Conservation (phyloP, 163 green algal genomes). For the Prototheca wickerhamii region DNA sequence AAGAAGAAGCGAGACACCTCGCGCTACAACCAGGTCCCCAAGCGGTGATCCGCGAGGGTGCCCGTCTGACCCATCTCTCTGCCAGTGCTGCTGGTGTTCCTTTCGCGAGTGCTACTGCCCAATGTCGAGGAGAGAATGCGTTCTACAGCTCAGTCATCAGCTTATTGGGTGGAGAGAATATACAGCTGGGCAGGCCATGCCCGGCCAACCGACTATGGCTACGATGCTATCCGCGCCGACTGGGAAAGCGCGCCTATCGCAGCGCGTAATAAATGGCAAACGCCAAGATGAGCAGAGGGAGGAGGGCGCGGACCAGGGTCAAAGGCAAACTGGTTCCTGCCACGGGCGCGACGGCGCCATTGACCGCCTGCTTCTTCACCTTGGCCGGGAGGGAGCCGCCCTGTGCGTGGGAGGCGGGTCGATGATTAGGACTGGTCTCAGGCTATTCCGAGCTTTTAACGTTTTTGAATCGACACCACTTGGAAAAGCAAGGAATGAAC, state of each 20-base stretch:
- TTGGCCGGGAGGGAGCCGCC: neutral
- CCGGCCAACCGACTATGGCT: too few species aligned
- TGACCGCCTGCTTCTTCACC: neutral
- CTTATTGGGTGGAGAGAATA: constrained; percentile 5
- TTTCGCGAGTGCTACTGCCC: neutral
- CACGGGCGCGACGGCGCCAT: neutral
- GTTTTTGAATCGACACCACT: neutral
- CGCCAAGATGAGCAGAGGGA: constrained; percentile 46
- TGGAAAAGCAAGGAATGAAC: neutral
- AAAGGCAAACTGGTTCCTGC: neutral
- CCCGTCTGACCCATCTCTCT: too few species aligned
- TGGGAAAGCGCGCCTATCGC: neutral
- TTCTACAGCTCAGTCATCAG: constrained; percentile 11
- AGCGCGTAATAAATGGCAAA: constrained; percentile 17
- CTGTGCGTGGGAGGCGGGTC: neutral
- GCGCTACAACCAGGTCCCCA: constrained; percentile 38
- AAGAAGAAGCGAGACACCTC: constrained; percentile 34
- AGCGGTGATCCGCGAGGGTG: constrained; percentile 11
- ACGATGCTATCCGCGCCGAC: neutral
- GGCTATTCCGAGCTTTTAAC: neutral
- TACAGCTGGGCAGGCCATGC: neutral
- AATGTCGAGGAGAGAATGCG: neutral
- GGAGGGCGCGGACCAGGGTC: constrained; percentile 39
- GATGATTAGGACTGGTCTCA: neutral
- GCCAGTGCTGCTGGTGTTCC: neutral